Conservation (phyloP, 345 rosid genomes). For the Eucalyptus brandiana region DNA sequence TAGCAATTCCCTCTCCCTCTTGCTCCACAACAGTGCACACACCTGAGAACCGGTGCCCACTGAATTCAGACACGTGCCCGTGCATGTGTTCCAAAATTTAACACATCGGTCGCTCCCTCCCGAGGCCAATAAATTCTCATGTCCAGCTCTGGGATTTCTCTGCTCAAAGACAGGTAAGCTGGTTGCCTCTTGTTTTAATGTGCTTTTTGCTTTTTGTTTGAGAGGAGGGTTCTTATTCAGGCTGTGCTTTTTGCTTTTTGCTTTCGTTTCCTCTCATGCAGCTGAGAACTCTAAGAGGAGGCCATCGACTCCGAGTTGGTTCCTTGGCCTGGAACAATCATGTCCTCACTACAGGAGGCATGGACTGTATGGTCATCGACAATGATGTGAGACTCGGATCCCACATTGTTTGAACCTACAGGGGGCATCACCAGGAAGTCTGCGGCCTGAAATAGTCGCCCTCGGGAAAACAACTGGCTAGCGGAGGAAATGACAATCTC, state of each 20-base stretch:
- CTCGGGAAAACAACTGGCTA: constrained; percentile 23
- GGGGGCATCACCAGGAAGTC: constrained; percentile 19
- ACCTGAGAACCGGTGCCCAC: constrained; percentile 24
- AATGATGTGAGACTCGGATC: constrained; percentile 20
- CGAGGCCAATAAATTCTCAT: constrained; percentile 11
- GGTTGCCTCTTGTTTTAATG: not conserved
- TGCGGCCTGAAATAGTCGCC: constrained; percentile 33
- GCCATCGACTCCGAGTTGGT: constrained; percentile 19
- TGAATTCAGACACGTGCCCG: constrained; percentile 23
- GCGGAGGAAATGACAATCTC: constrained; percentile 28
- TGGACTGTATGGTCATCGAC: not conserved
- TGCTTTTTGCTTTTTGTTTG: too few relatives aligned
- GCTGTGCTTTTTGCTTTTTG: not conserved
- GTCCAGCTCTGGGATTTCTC: constrained; percentile 42
- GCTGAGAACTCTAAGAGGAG: constrained; percentile 7
- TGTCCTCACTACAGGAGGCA: constrained; percentile 14
- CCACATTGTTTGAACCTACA: constrained; percentile 13
- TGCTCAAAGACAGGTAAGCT: not conserved
- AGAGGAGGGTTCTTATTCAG: not conserved
- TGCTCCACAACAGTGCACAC: constrained; percentile 30
- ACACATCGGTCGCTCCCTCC: constrained; percentile 18
- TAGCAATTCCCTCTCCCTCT: constrained; percentile 21
- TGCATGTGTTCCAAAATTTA: constrained; percentile 29
- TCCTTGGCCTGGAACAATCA: constrained; percentile 35
- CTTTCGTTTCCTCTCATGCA: not conserved